Percentiles rank a stretch among this genome's conserved stretches.
Conservation (phyloP, 1,139 yeast species). For the Suhomyces anneliseae region DNA sequence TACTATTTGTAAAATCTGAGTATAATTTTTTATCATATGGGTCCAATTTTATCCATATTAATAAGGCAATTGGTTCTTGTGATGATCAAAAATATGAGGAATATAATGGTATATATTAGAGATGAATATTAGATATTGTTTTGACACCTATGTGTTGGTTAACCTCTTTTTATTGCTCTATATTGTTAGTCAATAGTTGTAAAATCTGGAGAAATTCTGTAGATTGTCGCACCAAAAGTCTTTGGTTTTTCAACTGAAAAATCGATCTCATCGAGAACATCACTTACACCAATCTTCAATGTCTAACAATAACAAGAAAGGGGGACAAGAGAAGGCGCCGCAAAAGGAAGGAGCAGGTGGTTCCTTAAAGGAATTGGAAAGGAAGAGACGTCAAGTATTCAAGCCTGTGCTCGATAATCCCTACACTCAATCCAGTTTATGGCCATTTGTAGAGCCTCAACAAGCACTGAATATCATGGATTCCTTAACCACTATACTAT, state of each 20-base stretch:
- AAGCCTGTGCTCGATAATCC: constrained; percentile 65
- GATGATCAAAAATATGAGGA: no score
- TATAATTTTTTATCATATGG: not conserved
- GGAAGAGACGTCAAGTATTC: constrained; percentile 51
- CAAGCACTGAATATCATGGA: constrained; percentile 40
- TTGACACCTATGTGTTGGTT: no score
- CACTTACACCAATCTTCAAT: not conserved
- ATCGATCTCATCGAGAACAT: not conserved
- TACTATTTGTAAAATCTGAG: no score
- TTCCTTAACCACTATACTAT: constrained; percentile 36
- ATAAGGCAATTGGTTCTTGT: no score
- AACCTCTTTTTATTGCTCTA: no score
- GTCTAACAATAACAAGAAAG: constrained; percentile 1
- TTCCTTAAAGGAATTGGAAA: constrained; percentile 43
- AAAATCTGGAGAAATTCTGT: no score
- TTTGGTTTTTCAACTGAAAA: not conserved
- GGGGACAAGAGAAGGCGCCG: not conserved
- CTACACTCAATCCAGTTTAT: constrained; percentile 46
- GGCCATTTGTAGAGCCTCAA: constrained; percentile 52
- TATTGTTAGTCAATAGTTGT: no score
- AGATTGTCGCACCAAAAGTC: no score
- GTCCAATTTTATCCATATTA: no score
- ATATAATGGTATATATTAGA: no score
- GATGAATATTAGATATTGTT: no score
- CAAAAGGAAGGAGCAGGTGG: not conserved